Evolutionary conservation across 495 filamentous ascomycete species (phyloP).

Genomic region (Pseudevernia furfuracea): DNA sequence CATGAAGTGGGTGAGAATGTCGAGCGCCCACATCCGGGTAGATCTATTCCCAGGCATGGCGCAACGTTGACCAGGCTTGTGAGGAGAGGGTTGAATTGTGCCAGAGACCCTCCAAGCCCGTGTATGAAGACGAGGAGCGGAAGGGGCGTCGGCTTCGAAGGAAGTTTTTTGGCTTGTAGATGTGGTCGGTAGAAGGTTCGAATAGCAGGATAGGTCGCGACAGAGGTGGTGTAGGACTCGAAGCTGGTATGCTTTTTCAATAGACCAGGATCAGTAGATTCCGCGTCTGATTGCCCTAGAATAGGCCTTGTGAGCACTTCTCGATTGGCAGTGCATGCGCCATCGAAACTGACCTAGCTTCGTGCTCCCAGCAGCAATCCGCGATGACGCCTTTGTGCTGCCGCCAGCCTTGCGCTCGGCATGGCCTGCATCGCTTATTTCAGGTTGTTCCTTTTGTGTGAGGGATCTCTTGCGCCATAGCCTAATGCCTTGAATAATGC

Average conservation of each 20-base stretch:
- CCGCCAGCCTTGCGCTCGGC: constrained; percentile 3
- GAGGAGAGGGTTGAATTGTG: constrained; percentile 78
- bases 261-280: constrained; percentile 60
- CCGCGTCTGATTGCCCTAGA: constrained; percentile 13
- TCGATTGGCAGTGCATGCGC: neutral
- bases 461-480: constrained; percentile 16
- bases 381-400: neutral
- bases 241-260: constrained; percentile 69
- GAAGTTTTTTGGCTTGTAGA: constrained; percentile 70
- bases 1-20: constrained; percentile 60
- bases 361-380: neutral
- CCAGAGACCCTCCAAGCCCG: constrained; percentile 79
- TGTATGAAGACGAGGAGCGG: constrained; percentile 87
- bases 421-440: constrained; percentile 6
- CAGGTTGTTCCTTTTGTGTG: constrained; percentile 3
- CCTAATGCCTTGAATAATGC: constrained; percentile 11
- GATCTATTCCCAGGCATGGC: constrained; percentile 82
- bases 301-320: neutral
- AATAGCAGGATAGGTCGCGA: constrained; percentile 65
- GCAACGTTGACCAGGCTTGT: constrained; percentile 75
- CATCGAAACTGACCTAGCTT: constrained; percentile 4
- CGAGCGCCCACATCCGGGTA: constrained; percentile 82
- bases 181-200: constrained; percentile 79
- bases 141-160: constrained; percentile 60
- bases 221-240: constrained; percentile 59